Evolutionary conservation across 352 stramenopile species (phyloP), one percentile per base, ranked within the genome.

Genomic region (Pythium graminicola): DNA sequence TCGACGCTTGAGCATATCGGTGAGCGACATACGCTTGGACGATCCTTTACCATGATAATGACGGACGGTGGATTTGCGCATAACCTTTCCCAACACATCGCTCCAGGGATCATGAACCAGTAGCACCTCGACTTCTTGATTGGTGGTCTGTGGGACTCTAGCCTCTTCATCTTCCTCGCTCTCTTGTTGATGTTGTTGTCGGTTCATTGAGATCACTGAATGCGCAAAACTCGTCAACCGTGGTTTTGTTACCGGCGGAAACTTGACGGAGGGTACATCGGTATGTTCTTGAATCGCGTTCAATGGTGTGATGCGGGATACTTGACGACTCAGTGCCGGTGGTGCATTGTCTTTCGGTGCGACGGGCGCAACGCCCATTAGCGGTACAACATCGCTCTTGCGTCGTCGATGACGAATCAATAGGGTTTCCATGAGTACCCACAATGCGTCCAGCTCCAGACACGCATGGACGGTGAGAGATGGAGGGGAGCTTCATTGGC

Each of bases 1-100:
- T 19, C 63, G 60, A 49, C 73, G 80, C 48, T 76, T 68, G 31
- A 87, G 57, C 62, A 87, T 50, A 38, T 76, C 62, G 11, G 61
- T 65, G 1, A 86, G 55, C 29, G 70, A 82, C 36, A 77, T 47
- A 44, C 28, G 52, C 45, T 20, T 50, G n/a, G n/a, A 43, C 20
- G n/a, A n/a, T n/a, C n/a, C n/a, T n/a, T n/a, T n/a, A n/a, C n/a
- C n/a, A n/a, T n/a, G n/a, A n/a, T n/a, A n/a, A n/a, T n/a, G n/a
- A n/a, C n/a, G n/a, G n/a, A n/a, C n/a, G n/a, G n/a, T n/a, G n/a
- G n/a, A n/a, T 31, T 59, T 59, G 41, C 43, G 51, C 16, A 59
- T 44, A 16, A 59, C 51, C 19, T 50, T 49, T 6, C 29, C 32
- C 19, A 59, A 43, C 8, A 59, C 51, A 10, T 59, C 29, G 24